phyloP scores from a whole-genome alignment of 2,329 filamentous ascomycete genomes.

The Fusarium sambucinum region DNA sequence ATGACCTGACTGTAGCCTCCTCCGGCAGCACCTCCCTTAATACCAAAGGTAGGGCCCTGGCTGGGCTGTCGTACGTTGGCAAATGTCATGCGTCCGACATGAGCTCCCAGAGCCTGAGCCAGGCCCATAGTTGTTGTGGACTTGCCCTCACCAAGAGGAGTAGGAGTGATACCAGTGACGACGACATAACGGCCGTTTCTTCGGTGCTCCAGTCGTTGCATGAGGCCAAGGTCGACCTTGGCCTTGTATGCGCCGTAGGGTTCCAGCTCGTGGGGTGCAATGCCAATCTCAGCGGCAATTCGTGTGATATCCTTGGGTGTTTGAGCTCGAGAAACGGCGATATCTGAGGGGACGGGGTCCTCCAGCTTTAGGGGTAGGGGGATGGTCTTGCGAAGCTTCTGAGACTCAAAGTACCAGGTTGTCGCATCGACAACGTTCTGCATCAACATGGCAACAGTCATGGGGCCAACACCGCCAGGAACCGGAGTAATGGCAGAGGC shows the following conservation, averaged over 20 bases:
- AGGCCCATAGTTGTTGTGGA: conserved; percentile 98
- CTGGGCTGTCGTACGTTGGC: conserved; percentile 97
- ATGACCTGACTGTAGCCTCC: conserved; percentile 99
- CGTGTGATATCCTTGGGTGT: conserved; percentile 91
- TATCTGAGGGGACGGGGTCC: conserved; percentile 92
- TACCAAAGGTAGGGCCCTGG: conserved; percentile 97
- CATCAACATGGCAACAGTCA: conserved; percentile 98
- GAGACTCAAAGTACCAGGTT: conserved; percentile 81
- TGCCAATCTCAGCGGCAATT: conserved; percentile 87
- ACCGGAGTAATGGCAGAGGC: conserved; percentile 96
- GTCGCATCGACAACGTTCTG: conserved; percentile 94
- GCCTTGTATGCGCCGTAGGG: conserved; percentile 96
- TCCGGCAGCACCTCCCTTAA: conserved; percentile 97
- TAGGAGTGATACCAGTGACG: conserved; percentile 95
- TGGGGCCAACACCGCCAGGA: conserved; percentile 95
- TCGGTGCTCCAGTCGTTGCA: conserved; percentile 88
- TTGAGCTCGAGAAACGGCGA: conserved; percentile 89
- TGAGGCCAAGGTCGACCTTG: conserved; percentile 86
- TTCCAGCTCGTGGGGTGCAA: conserved; percentile 89
- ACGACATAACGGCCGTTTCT: conserved; percentile 91
- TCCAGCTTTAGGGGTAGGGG: conserved; percentile 86
- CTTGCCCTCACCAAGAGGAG: conserved; percentile 96
- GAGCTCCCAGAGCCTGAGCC: conserved; percentile 90
- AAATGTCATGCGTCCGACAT: conserved; percentile 88
- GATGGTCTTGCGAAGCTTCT: conserved; percentile 82